These are phyloP conservation scores for Lagerstroemia speciosa DNA, from an alignment of 345 rosid genomes.

Conservation along the genomic window DNA sequence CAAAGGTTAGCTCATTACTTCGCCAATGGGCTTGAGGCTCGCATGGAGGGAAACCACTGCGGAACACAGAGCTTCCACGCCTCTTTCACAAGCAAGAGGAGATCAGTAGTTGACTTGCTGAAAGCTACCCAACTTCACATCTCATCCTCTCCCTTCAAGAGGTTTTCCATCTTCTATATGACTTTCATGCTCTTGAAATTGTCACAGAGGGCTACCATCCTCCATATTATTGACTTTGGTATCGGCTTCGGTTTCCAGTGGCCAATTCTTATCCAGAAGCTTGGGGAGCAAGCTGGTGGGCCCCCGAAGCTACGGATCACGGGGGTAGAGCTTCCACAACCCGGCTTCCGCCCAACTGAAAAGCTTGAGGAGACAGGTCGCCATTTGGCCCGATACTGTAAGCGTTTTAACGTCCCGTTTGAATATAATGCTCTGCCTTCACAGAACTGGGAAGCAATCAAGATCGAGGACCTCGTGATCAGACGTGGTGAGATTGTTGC, in stretches of 20 bases:
- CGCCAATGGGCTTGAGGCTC: slow-evolving; percentile 73
- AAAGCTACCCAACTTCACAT: slow-evolving; percentile 47
- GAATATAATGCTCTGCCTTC: slow-evolving; percentile 56
- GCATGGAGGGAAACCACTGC: slow-evolving; percentile 41
- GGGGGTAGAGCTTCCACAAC: slow-evolving; percentile 72
- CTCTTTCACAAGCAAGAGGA: slow-evolving; percentile 25
- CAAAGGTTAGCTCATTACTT: slow-evolving; percentile 83
- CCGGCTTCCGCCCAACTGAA: slow-evolving; percentile 68
- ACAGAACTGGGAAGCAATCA: slow-evolving; percentile 62
- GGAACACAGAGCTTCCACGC: slow-evolving; percentile 23
- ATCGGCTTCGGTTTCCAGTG: slow-evolving; percentile 80
- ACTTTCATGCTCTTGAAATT: slow-evolving; percentile 37
- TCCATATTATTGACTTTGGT: slow-evolving; percentile 85
- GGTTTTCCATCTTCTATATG: slow-evolving; percentile 44
- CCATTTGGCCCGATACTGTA: slow-evolving; percentile 54
- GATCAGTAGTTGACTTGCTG: slow-evolving; percentile 52
- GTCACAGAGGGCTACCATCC: slow-evolving; percentile 43
- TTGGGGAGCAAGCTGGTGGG: slow-evolving; percentile 33
- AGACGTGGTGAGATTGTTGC: slow-evolving; percentile 49
- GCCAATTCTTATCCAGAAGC: slow-evolving; percentile 67
- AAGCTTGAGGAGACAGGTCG: slow-evolving; percentile 65
- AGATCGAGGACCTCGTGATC: slow-evolving; percentile 54
- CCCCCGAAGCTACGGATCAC: slow-evolving; percentile 69
- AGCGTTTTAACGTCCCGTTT: slow-evolving; percentile 63
- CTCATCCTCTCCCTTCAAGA: slow-evolving; percentile 49